Conservation (phyloP, 2,329 filamentous ascomycete genomes). For the Arthrinium phaeospermum region DNA sequence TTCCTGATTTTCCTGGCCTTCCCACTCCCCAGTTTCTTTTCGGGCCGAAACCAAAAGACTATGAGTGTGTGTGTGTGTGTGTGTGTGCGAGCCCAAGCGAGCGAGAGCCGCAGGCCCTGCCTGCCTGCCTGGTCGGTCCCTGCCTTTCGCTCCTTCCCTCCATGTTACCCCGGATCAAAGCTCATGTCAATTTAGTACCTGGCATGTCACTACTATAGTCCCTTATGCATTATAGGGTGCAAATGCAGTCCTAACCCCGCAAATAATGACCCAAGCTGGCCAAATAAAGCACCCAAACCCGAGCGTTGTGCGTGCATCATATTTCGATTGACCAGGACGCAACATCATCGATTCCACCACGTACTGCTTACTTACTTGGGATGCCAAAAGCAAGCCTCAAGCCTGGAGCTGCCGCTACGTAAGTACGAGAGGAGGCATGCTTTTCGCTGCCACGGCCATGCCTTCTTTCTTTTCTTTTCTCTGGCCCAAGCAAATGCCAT, state of each 20-base stretch:
- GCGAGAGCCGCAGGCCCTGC: not conserved
- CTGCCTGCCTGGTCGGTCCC: not conserved
- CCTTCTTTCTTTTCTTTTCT: not conserved
- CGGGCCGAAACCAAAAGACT: not conserved
- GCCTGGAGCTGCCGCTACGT: not conserved
- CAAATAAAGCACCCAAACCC: constrained; percentile 6
- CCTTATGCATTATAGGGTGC: not conserved
- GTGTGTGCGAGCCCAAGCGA: not conserved
- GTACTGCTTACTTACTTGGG: constrained; percentile 16
- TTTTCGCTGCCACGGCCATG: not conserved
- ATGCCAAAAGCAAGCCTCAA: not conserved
- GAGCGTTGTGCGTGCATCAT: constrained; percentile 4
- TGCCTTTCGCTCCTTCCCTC: constrained; percentile 1
- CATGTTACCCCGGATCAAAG: constrained; percentile 15
- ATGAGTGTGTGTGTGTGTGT: not conserved
- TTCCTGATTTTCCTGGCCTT: constrained; percentile 2
- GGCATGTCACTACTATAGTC: constrained; percentile 6
- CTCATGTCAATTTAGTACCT: not conserved
- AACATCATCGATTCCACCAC: constrained; percentile 8
- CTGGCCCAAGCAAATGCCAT: not conserved
- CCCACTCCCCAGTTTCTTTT: not conserved
- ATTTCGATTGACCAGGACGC: constrained; percentile 12
- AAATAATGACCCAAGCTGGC: not conserved
- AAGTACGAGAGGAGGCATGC: not conserved
- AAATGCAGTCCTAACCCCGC: not conserved